Evolutionary conservation across 495 filamentous ascomycete genomes (phyloP), one percentile per base, ranked within the genome.

Genomic region (Astrocystis sublimbata): DNA sequence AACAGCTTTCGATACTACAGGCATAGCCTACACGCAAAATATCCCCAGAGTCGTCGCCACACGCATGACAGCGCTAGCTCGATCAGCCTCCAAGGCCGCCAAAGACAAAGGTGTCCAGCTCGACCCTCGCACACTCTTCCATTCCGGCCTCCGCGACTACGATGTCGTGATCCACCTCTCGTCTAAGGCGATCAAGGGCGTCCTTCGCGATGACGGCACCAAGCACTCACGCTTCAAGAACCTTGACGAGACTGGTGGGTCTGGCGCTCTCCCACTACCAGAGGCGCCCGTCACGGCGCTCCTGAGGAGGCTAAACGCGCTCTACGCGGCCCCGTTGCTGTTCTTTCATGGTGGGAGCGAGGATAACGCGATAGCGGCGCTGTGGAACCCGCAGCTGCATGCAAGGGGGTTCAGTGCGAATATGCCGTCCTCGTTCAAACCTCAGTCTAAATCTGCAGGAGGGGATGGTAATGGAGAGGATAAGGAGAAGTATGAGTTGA

Each of bases 21-120:
- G 94, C 5, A 82, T 88, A 23, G 88, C 88, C 2, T 98, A 90
- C 85, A 97, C 93, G 6, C 62, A 71, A 5, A 57, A 68, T 19
- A 92, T 92, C 0, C 79, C 86, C 5, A 94, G 90, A 68, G 90
- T 98, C 23, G 87, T 92, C 9, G 96, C 93, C 4, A 81, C 88
- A 36, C 85, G 93, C 13, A 91, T 98, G 82, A 91, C 90, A 0
- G 82, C 83, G 4, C 77, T 98, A 6, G 92, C 94, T 1, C 86
- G 86, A 64, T 87, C 88, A 15, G 91, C 90, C 3, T 83, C 82
- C 59, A 82, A 80, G 45, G 65, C 86, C 2, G 72, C 91, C 3
- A 83, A 83, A 46, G 82, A 85, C 19, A 70, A 88, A 47, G 82
- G 78, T 7, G 55, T 82, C 3, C 73, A 79, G n/a, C 72, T 92